Evolutionary conservation across 2,329 filamentous ascomycete species (phyloP), one percentile per base, ranked within the genome.

Genomic region (Coniella lustricola): DNA sequence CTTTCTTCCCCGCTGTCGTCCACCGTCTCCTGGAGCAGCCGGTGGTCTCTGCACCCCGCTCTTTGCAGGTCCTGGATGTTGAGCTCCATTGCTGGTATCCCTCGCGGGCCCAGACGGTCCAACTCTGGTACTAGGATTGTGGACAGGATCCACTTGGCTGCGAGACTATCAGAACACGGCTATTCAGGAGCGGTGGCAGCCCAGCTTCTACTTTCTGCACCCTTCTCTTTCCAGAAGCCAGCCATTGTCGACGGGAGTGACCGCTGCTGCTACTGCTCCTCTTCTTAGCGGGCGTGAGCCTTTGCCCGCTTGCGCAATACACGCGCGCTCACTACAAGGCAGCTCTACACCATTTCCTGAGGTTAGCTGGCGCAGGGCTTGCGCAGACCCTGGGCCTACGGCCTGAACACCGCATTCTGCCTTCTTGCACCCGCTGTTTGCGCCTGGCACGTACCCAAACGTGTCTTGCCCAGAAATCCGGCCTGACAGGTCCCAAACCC

Each of bases 11-110:
- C 43, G 22, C 33, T 35, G 20, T 35, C 31, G n/a, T 22, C 21
- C 42, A 17, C 20, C 33, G 13, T 29, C 10, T 18, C 9, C 32
- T 35, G 16, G 18, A 35, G 20, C 32, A 10, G 10, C 10, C 25
- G 25, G 25, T 21, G 14, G 18, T 20, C 14, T 44, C 44, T 40
- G 37, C 44, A 46, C 44, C 44, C 44, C 44, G 44, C 44, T 47
- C n/a, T 40, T 47, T 31, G 31, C 37, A 31, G n/a, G 17, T 39
- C 35, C 17, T 33, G 16, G 29, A 14, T n/a, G n/a, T n/a, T n/a
- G 18, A 34, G 16, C 18, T n/a, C 18, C 16, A 7, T 42, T 14
- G n/a, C 17, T 7, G 14, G 20, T 25, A 22, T 33, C 34, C 16
- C 25, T 38, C n/a, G 20, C 43, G 8, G 16, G 25, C 14, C 14